These are phyloP conservation scores for Phytopythium cucurbitacearum DNA, from an alignment of 352 stramenopile species.

Conservation along the genomic window DNA sequence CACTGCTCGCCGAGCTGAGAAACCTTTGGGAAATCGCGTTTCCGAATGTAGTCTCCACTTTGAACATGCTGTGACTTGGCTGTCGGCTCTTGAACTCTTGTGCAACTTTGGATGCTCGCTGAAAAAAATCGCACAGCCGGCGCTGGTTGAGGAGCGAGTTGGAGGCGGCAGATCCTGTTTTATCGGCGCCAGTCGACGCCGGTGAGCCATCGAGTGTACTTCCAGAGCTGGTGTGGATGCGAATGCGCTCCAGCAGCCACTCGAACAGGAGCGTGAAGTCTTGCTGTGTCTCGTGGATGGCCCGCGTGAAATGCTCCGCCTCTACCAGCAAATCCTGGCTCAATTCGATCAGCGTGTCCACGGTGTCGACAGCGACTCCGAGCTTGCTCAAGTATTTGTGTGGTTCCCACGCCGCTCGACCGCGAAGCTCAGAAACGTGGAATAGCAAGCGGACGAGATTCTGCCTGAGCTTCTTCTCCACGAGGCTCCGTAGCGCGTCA, in stretches of 20 bases:
- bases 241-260: slow-evolving; percentile 61
- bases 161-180: background rate
- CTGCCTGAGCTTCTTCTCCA: slow-evolving; percentile 31
- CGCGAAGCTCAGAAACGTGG: slow-evolving; percentile 48
- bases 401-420: slow-evolving; percentile 42
- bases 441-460: slow-evolving; percentile 36
- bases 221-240: slow-evolving; percentile 31
- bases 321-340: slow-evolving; percentile 33
- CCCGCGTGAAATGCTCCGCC: slow-evolving; percentile 36
- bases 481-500: slow-evolving; percentile 24
- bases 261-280: slow-evolving; percentile 62
- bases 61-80: slow-evolving; percentile 26
- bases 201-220: slow-evolving; percentile 1
- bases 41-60: slow-evolving; percentile 63
- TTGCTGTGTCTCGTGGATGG: slow-evolving; percentile 47
- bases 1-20: background rate
- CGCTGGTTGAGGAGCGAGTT: slow-evolving; percentile 63
- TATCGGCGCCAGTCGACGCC: background rate
- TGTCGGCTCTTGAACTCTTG: slow-evolving; percentile 38
- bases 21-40: slow-evolving; percentile 46
- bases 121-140: slow-evolving; percentile 47
- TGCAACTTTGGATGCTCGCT: slow-evolving; percentile 32
- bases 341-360: slow-evolving; percentile 31
- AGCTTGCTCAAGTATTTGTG: slow-evolving; percentile 23
- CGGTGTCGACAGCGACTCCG: slow-evolving; percentile 24